Evolutionary conservation across 2,329 filamentous ascomycete species (phyloP), one percentile per base, ranked within the genome.

Genomic region (Trichoderma oligosporum): DNA sequence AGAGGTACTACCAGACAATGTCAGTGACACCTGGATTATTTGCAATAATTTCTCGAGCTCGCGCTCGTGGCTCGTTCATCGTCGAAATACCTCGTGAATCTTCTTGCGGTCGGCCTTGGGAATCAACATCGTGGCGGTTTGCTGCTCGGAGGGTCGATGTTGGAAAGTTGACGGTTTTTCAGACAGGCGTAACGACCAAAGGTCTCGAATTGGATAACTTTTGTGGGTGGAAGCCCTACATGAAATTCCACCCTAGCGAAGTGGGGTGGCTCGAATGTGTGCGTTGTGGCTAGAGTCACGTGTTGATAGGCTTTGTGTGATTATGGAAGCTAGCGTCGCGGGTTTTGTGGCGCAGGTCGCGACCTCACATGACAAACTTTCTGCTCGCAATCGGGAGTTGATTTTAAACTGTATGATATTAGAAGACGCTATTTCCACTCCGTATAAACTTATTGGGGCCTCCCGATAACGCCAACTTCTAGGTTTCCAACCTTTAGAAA

Each of bases 41-140:
- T 36, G 46, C 46, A 48, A 9, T 31, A 48, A 44, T 35, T 54
- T 14, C 41, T 22, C 31, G 24, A 55, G 52, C 52, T 45, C 29
- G 41, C 52, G 42, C 52, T 55, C 52, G 24, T 3, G 39, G 31
- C 11, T 18, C 20, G 14, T 27, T 18, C 44, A 56, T 61, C 59
- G 54, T 57, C 54, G 29, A 33, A 66, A 63, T 76, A 81, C 79
- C 81, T 87, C 93, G 86, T 99, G 94, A 82, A 99, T 97, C 88
- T 91, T 91, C 90, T 99, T 99, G 84, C 95, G 92, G 84, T 99
- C 94, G 80, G 91, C 89, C 88, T 97, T 97, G 78, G 94, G 94
- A 80, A 99, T 99, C 84, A 99, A 88, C 94, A 85, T 85, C 88
- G 92, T 83, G 77, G 75, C 78, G 77, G 76, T 78, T 76, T 70